Base-by-base conservation (phyloP, 2,329 filamentous ascomycete species). In the Colletotrichum sp. region DNA sequence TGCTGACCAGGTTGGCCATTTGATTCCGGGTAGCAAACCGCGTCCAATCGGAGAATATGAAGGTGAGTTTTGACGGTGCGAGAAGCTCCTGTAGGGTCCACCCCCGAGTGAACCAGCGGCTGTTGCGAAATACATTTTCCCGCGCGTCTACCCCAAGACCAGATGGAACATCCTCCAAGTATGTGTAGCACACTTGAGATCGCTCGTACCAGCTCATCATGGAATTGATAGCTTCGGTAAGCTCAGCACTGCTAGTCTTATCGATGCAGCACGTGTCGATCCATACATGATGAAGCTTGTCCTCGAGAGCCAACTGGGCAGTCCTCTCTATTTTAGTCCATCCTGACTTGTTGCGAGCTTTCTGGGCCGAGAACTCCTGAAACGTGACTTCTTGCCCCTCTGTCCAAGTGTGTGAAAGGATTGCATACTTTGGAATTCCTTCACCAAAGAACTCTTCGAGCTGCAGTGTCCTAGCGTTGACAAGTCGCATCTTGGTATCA, bases 1-100 rank as follows among this genome's bases (percentile, higher is more conserved):
- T 13, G n/a, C 44, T 13, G 6, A 49, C n/a, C 0, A 49, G 1
- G 0, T 2, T 0, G 0, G n/a, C n/a, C 44, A 49, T 49, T 0
- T 13, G 0, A 1, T 49, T 0, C 0, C 44, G 3, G 0, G 44
- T 49, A 0, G 1, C 44, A 3, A 22, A 5, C 2, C n/a, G 11
- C 11, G 1, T 22, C 44, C 44, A 49, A 13, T 22, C n/a, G 0
- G 0, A 0, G 0, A 1, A 49, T 22, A 49, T 5, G 1, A 49
- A 49, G 0, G 3, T 0, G 0, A 49, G 44, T 1, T 49, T 13
- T 0, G 44, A 49, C 1, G 44, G 44, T 0, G 44, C n/a, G 0
- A 49, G 44, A 3, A 49, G n/a, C 6, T 49, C 44, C 0, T 49
- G 44, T 13, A 49, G n/a, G 2, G n/a, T 49, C 44, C 44, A 49